phyloP scores from a whole-genome alignment of 176 grass and related monocot species.

The Aegilops speltoides region DNA sequence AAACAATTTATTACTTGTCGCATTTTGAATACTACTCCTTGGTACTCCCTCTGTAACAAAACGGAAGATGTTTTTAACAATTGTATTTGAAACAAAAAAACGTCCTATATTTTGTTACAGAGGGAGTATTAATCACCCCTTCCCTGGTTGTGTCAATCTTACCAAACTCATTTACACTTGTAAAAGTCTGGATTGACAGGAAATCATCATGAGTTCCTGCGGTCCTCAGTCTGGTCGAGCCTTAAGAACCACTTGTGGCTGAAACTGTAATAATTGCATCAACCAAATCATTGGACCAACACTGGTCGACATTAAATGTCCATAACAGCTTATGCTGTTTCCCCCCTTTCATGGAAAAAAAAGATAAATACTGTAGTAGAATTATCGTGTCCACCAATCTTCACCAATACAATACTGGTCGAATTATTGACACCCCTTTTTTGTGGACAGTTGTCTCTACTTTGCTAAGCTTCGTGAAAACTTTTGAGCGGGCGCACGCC shows the following conservation, averaged over 20 bases:
- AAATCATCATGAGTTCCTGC: neutral
- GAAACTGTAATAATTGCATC: neutral
- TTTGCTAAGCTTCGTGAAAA: constrained; percentile 70
- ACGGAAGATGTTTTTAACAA: no score
- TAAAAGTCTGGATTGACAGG: neutral
- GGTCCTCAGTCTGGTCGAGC: neutral
- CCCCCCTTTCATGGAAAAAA: neutral
- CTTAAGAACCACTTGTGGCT: neutral
- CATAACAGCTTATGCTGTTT: neutral
- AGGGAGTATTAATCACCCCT: neutral
- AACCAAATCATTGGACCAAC: neutral
- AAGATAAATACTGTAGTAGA: neutral
- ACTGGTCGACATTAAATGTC: neutral
- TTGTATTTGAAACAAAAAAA: no score
- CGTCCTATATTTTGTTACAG: no score
- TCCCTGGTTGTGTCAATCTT: neutral
- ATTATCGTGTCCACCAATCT: neutral
- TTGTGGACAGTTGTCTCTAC: constrained; percentile 71
- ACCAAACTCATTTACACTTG: neutral
- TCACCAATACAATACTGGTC: neutral
- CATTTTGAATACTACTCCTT: neutral
- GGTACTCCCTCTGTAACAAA: no score
- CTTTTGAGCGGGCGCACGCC: constrained; percentile 52
- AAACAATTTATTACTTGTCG: neutral
- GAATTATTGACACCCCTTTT: neutral